Conservation (phyloP, 164 flowering plant species). For the Protea cynaroides region DNA sequence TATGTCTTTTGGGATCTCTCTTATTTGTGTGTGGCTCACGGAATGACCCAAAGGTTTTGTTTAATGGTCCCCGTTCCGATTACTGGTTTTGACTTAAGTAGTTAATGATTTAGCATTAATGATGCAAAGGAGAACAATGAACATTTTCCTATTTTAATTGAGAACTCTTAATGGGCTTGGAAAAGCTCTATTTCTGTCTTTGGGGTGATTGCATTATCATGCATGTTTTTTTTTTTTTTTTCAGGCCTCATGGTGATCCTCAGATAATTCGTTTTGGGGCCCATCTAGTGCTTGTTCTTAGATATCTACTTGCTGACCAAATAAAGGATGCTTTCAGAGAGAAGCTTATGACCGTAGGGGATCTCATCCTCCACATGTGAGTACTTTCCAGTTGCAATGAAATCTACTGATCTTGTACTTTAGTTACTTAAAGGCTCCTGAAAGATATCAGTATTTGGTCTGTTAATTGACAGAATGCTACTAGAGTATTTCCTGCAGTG, state of each 20-base stretch:
- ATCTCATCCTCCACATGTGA: constrained; percentile 86
- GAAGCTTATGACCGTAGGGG: constrained; percentile 79
- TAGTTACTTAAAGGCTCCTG: background rate
- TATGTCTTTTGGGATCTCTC: background rate
- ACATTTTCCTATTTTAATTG: background rate
- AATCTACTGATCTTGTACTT: background rate
- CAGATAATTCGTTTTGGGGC: constrained; percentile 98
- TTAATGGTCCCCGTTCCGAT: background rate
- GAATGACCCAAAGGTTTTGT: background rate
- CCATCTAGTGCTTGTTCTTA: constrained; percentile 87
- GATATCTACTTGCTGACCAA: constrained; percentile 70
- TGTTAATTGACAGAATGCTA: background rate
- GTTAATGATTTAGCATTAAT: background rate
- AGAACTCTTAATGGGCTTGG: constrained; percentile 1
- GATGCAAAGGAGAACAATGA: background rate
- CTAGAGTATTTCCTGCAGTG: too few relatives aligned
- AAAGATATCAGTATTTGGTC: background rate
- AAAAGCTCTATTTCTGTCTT: background rate
- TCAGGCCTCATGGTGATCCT: constrained; percentile 94
- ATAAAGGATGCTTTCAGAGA: constrained; percentile 70
- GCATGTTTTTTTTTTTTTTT: constrained; percentile 5
- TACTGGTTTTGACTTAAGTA: background rate
- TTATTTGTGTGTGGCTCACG: background rate
- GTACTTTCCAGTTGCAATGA: constrained; percentile 17
- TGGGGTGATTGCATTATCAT: background rate